Base-by-base conservation (phyloP, 176 grass and related monocot species). In the Themeda triandra region DNA sequence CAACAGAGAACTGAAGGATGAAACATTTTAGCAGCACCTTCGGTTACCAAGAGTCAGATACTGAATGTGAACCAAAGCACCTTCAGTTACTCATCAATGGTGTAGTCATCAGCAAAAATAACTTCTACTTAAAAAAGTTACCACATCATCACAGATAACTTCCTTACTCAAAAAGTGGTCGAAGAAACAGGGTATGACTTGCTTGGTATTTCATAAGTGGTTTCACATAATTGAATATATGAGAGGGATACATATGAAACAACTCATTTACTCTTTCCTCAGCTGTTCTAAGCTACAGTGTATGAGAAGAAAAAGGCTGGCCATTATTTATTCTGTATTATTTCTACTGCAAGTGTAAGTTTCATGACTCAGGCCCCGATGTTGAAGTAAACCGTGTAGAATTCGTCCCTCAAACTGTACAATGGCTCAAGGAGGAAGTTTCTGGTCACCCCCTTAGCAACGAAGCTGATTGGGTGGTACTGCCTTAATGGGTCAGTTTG, bases 371-470 rank as follows among this genome's bases (percentile, higher is more conserved):
- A 95, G 78, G 92, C 81, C 58, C 84, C 81, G 40, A 96, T 64
- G 70, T 94, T 92, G 84, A 99, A 99, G 83, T 99, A 96, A 77
- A 92, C 69, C 13, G 91, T 92, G 58, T 99, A 99, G 70, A 86
- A 89, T 78, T 99, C 96, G 28, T 96, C 93, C 41, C 48, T 89
- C 82, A 99, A 73, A 81, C 91, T 92, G 73, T 94, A 77, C 66
- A 96, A 70, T 49, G 96, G 93, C 62, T 99, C 89, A 45, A 99
- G 71, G 40, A 96, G 58, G 74, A 99, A 96, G 66, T 96, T 96
- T 76, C 88, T 92, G 71, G 41, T 81, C 23, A 68, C 31, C 15
- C 93, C 96, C 81, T 89, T 92, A 0, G 96, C 91, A 3, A 94
- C 19, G 41, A 99, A 99, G 81, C 93, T 96, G 58, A 94, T 83